A percentile compares a stretch with the other conserved stretches of the same genome.
phyloP scores from a whole-genome alignment of 176 grass and related monocot species.

The Phyllostachys edulis region DNA sequence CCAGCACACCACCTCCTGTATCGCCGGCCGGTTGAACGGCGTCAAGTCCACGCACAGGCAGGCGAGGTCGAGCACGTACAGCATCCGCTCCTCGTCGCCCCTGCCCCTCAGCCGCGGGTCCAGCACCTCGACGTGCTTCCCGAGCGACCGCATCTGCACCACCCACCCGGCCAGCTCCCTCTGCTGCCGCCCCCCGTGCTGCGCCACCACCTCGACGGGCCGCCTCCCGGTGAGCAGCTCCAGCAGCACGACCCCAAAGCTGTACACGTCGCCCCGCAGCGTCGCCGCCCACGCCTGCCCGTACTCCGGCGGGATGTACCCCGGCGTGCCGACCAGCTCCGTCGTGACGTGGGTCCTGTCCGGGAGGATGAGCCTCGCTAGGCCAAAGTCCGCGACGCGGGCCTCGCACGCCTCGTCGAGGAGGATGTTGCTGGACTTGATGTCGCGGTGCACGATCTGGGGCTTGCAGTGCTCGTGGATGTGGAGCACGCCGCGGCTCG shows the following conservation, averaged over 20 bases:
- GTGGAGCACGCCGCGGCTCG: slow-evolving; percentile 50
- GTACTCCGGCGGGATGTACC: slow-evolving; percentile 68
- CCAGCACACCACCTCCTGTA: slow-evolving; percentile 56
- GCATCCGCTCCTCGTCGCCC: slow-evolving; percentile 40
- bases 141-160: slow-evolving; percentile 18
- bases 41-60: slow-evolving; percentile 37
- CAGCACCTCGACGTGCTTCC: slow-evolving; percentile 27
- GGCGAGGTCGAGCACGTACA: slow-evolving; percentile 56
- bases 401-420: slow-evolving; percentile 45
- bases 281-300: slow-evolving; percentile 56
- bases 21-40: slow-evolving; percentile 50
- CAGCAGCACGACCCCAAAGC: slow-evolving; percentile 82
- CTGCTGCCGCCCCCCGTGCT: background rate
- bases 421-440: slow-evolving; percentile 96
- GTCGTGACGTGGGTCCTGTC: slow-evolving; percentile 52
- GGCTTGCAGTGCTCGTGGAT: slow-evolving; percentile 57
- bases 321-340: slow-evolving; percentile 53
- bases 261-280: slow-evolving; percentile 78
- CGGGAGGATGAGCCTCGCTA: slow-evolving; percentile 42
- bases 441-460: slow-evolving; percentile 84
- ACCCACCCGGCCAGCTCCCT: slow-evolving; percentile 45
- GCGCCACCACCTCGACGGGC: slow-evolving; percentile 33
- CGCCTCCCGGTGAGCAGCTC: slow-evolving; percentile 70
- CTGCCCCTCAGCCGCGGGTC: slow-evolving; percentile 16
- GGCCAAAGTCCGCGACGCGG: slow-evolving; percentile 57